Evolutionary conservation across 305 asterid species (phyloP).

Genomic region (Fraxinus albicans): DNA sequence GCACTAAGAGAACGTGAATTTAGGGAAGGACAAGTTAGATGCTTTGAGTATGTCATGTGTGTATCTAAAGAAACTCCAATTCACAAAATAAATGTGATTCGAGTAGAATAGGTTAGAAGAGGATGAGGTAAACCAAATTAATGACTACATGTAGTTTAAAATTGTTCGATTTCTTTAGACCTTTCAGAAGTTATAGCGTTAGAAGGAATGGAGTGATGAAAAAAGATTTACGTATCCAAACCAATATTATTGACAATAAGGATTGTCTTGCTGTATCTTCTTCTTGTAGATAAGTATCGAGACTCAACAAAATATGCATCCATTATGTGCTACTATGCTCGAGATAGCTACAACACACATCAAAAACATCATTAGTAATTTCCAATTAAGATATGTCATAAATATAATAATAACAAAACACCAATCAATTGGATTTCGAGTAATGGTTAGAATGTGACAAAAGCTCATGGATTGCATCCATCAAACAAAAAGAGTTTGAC

Average conservation of each 20-base stretch:
- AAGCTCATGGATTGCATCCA: background rate
- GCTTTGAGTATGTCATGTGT: background rate
- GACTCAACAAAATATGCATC: background rate
- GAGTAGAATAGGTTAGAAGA: background rate
- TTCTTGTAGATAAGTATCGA: background rate
- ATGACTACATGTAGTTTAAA: background rate
- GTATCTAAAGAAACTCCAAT: background rate
- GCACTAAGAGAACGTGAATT: background rate
- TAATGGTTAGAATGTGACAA: background rate
- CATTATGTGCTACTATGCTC: background rate
- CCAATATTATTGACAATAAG: background rate
- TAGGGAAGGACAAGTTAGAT: background rate
- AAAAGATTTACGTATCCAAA: background rate
- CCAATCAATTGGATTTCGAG: background rate
- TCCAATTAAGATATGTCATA: background rate
- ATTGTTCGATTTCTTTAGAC: background rate
- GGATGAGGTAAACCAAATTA: background rate
- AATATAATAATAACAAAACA: background rate
- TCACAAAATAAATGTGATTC: background rate
- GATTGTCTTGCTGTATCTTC: background rate
- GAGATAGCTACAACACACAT: background rate
- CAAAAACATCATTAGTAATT: background rate
- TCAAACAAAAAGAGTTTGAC: background rate
- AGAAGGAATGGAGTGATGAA: background rate
- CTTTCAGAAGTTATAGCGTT: background rate